A percentile compares a stretch with the other conserved stretches of the same genome.
Evolutionary conservation across 768 basidiomycete species (phyloP).

Genomic region (Leucogyrophana mollusca): DNA sequence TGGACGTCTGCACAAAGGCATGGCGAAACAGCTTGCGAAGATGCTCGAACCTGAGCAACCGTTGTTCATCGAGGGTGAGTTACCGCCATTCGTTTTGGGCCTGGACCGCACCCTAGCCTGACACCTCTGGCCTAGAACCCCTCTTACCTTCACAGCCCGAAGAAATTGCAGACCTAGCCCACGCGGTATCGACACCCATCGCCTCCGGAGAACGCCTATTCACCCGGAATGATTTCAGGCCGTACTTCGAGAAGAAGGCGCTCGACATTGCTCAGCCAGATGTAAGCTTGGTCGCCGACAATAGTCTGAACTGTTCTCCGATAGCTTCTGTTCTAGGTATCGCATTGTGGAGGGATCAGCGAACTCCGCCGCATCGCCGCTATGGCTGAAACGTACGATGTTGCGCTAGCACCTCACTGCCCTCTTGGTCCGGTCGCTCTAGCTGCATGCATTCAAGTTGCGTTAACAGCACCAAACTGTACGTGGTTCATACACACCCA

Average conservation of each 20-base stretch:
- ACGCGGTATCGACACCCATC: slow-evolving; percentile 56
- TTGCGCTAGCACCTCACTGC: slow-evolving; percentile 71
- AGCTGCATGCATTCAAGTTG: slow-evolving; percentile 69
- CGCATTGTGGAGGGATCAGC: slow-evolving; percentile 61
- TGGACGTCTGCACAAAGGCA: slow-evolving; percentile 65
- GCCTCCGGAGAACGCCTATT: slow-evolving; percentile 65
- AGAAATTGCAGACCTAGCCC: slow-evolving; percentile 60
- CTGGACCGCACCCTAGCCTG: not conserved
- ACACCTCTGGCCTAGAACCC: slow-evolving; percentile 39
- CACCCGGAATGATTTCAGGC: slow-evolving; percentile 60
- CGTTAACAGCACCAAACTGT: slow-evolving; percentile 59
- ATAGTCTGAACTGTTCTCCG: not conserved
- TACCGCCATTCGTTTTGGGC: not conserved
- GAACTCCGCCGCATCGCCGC: slow-evolving; percentile 58
- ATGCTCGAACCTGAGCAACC: slow-evolving; percentile 58
- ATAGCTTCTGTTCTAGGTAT: slow-evolving; percentile 33
- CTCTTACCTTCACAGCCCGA: slow-evolving; percentile 58
- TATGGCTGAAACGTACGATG: slow-evolving; percentile 67
- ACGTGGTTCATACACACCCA: slow-evolving; percentile 21
- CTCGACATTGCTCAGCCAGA: slow-evolving; percentile 74
- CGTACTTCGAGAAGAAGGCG: slow-evolving; percentile 60
- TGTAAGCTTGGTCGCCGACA: slow-evolving; percentile 29
- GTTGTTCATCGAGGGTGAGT: slow-evolving; percentile 61
- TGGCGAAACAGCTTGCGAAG: slow-evolving; percentile 67
- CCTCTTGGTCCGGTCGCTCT: slow-evolving; percentile 71